Percentiles rank a stretch among this genome's conserved stretches.
phyloP scores from a whole-genome alignment of 495 filamentous ascomycete genomes.

The Penicillium coprophilum region DNA sequence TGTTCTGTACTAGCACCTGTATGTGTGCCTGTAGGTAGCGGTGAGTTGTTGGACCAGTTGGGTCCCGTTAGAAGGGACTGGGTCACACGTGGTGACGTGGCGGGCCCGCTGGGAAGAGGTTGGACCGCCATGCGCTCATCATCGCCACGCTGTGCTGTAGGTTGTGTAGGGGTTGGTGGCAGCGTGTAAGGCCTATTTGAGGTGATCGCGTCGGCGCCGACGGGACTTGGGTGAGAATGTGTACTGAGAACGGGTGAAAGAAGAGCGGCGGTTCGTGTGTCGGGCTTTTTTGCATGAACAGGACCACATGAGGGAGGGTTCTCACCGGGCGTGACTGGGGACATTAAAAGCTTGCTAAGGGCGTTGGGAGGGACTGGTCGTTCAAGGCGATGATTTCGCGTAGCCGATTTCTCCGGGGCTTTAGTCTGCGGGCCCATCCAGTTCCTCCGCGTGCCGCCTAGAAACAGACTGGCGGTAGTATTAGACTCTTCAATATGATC shows the following conservation, averaged over 20 bases:
- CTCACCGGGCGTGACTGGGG: constrained; percentile 28
- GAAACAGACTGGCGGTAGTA: constrained; percentile 64
- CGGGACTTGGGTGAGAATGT: constrained; percentile 19
- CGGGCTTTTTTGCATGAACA: constrained; percentile 4
- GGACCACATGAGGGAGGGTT: constrained; percentile 5
- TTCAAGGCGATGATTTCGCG: not conserved
- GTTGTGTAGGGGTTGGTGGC: not conserved
- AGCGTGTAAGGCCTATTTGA: constrained; percentile 51
- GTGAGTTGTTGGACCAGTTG: not conserved
- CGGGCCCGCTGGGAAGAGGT: not conserved
- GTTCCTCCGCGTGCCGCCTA: constrained; percentile 62
- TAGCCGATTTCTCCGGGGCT: not conserved
- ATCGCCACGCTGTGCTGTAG: not conserved
- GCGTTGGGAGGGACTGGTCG: not conserved
- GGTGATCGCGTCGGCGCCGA: constrained; percentile 24
- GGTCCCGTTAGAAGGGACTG: not conserved
- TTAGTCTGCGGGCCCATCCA: constrained; percentile 56
- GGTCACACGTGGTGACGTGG: not conserved
- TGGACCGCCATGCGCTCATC: constrained; percentile 4
- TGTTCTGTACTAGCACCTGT: not conserved
- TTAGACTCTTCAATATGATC: constrained; percentile 59
- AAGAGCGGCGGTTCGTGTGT: constrained; percentile 11
- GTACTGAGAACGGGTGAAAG: constrained; percentile 23
- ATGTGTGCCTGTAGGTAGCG: not conserved
- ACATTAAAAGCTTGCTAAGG: constrained; percentile 18